Evolutionary conservation across 2,329 filamentous ascomycete genomes (phyloP), one percentile per base, ranked within the genome.

Genomic region (Incumbomyces delicatus): DNA sequence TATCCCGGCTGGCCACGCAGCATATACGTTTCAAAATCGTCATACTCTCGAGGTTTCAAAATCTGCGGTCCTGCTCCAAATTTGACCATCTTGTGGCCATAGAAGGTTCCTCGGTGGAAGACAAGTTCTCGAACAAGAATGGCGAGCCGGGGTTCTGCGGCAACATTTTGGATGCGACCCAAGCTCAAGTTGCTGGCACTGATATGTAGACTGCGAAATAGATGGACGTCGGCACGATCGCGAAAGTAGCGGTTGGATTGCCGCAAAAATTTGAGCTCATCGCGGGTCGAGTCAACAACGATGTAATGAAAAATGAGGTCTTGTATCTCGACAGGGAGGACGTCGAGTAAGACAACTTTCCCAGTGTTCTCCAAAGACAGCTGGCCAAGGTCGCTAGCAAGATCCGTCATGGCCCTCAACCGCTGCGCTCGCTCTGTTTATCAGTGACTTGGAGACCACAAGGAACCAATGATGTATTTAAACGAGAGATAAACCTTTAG

Each of bases 51-150:
- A 11, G 42, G n/a, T 20, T 29, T 18, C 42, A 45, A 34, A 11
- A 17, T n/a, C 13, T 29, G 33, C 13, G 30, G 14, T 14, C 41
- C 41, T 4, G 30, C 30, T 6, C 40, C 40, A n/a, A 32, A 42
- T 31, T 38, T 37, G 17, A 38, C 33, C 34, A 45, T 37, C 12
- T 30, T 36, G 33, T 45, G 42, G 10, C 42, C 42, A 12, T 20
- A 45, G 20, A 45, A 45, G n/a, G 42, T 45, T 5, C 42, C 42
- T 13, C 42, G 42, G 17, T 45, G 42, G 34, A 30, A 45, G 32
- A 45, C 34, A 2, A 45, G 32, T 27, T 45, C 42, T 16, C 17
- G 33, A 22, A 45, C 42, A 32, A 37, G 27, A 10, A 30, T n/a
- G 12, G 14, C 30, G 8, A 45, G 42, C 8, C 34, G 42, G 12